A percentile compares a stretch with the other conserved stretches of the same genome.
phyloP scores from a whole-genome alignment of 768 basidiomycete species.

The Mycena galopus region DNA sequence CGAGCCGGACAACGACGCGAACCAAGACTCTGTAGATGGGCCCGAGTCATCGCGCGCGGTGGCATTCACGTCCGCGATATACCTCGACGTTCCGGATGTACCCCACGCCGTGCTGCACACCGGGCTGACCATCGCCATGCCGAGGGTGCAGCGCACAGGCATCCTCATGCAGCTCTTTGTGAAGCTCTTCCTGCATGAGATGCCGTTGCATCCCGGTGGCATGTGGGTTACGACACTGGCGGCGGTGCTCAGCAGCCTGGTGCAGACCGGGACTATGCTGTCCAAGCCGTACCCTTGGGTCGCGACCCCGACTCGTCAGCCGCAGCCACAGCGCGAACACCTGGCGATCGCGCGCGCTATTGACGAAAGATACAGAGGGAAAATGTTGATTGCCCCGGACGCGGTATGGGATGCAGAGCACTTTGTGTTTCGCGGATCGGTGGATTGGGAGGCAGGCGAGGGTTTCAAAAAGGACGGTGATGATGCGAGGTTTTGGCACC shows the following conservation, averaged over 20 bases:
- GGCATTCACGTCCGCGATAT: constrained; percentile 24
- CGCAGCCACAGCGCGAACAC: not conserved
- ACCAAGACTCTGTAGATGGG: not conserved
- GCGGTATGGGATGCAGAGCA: constrained; percentile 14
- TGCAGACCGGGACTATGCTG: constrained; percentile 8
- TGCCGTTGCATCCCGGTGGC: constrained; percentile 13
- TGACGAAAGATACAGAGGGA: not conserved
- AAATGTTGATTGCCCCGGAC: constrained; percentile 19
- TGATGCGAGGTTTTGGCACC: constrained; percentile 18
- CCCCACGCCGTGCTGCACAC: constrained; percentile 18
- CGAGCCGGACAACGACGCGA: not conserved
- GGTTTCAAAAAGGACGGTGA: constrained; percentile 23
- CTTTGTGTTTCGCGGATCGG: constrained; percentile 30
- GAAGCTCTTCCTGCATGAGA: constrained; percentile 16
- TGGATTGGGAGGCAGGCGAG: constrained; percentile 17
- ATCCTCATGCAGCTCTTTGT: constrained; percentile 15
- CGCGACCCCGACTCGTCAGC: not conserved
- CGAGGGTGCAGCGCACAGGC: constrained; percentile 16
- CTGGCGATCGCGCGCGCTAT: constrained; percentile 17
- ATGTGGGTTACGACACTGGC: constrained; percentile 30
- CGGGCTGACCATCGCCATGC: constrained; percentile 21
- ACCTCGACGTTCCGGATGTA: constrained; percentile 15
- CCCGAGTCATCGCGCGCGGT: constrained; percentile 3
- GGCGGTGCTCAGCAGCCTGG: constrained; percentile 23
- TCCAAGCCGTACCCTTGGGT: constrained; percentile 11